Base-by-base conservation (phyloP, 2,329 filamentous ascomycete genomes). In the Teratosphaeria nubilosa region DNA sequence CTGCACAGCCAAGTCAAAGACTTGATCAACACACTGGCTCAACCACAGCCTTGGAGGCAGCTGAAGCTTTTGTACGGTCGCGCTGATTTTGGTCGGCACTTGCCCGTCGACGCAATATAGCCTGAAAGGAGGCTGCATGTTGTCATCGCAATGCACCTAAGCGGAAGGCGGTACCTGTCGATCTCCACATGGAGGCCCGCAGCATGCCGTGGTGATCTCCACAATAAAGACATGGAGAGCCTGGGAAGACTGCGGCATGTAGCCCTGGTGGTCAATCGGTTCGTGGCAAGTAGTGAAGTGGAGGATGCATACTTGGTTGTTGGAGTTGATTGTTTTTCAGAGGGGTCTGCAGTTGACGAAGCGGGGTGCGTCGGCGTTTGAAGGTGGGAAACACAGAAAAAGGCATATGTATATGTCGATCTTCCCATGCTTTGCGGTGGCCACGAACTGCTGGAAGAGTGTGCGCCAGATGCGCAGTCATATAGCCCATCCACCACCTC, bases 351-450 rank as follows among this genome's bases (percentile, higher is more conserved):
- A n/a, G n/a, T n/a, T 30, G 27, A 30, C 27, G 7, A 30, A 30
- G 41, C 3, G 41, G 20, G 11, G 16, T 37, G 6, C 11, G 11
- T 48, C 41, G 41, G 41, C 41, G 16, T 48, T 48, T 48, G 41
- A 20, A 20, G 41, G 41, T 20, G 16, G 20, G n/a, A 20, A 48
- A 16, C 20, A 48, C 41, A 10, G 10, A n/a, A 10, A n/a, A 22
- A 6, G 41, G 20, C 20, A 48, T 48, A 80, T 78, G 1, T 79
- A 73, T 41, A 75, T 73, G 37, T 75, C 74, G 62, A 81, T 73
- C 62, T 79, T 53, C 25, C 24, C 13, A n/a, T 7, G 7, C 24
- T 10, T 5, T 16, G 9, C 9, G 10, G 5, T 48, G 41, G 5
- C 9, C n/a, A 5, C n/a, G 10, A 7, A 22, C 16, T 20, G 16